A percentile compares a stretch with the other conserved stretches of the same genome.
These are phyloP conservation scores for Fusarium sp. DNA, from an alignment of 2,329 filamentous ascomycete genomes.

Conservation along the genomic window DNA sequence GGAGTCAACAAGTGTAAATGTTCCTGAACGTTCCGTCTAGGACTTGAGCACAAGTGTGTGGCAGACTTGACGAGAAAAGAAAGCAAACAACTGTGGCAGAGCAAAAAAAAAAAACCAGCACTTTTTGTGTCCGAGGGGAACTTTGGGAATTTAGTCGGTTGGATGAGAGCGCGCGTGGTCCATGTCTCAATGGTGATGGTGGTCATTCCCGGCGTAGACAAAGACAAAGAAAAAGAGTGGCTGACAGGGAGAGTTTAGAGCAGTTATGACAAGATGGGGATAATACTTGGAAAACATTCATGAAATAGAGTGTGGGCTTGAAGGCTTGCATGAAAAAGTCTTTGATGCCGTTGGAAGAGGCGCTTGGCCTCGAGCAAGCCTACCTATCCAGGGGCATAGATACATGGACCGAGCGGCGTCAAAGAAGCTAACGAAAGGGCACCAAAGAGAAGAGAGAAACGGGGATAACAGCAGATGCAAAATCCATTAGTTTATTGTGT, in stretches of 20 bases:
- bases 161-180: slow-evolving; percentile 9
- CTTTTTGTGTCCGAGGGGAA: neutral
- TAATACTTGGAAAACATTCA: neutral
- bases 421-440: slow-evolving; percentile 13
- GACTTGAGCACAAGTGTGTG: slow-evolving; percentile 8
- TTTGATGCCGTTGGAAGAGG: slow-evolving; percentile 15
- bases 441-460: slow-evolving; percentile 2
- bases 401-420: slow-evolving; percentile 9
- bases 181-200: slow-evolving; percentile 34
- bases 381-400: neutral
- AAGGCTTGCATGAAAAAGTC: neutral
- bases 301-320: neutral
- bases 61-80: neutral
- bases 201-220: slow-evolving; percentile 28
- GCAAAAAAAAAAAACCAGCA: neutral
- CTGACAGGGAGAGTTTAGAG: neutral
- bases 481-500: slow-evolving; percentile 7
- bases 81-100: slow-evolving; percentile 19
- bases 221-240: slow-evolving; percentile 10
- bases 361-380: slow-evolving; percentile 6
- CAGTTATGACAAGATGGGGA: neutral
- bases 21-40: slow-evolving; percentile 19
- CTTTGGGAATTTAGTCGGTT: slow-evolving; percentile 10
- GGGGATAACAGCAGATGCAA: neutral
- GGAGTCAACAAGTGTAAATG: slow-evolving; percentile 29